Base-by-base conservation (phyloP, 2,329 filamentous ascomycete species). In the Aspergillus sp. region DNA sequence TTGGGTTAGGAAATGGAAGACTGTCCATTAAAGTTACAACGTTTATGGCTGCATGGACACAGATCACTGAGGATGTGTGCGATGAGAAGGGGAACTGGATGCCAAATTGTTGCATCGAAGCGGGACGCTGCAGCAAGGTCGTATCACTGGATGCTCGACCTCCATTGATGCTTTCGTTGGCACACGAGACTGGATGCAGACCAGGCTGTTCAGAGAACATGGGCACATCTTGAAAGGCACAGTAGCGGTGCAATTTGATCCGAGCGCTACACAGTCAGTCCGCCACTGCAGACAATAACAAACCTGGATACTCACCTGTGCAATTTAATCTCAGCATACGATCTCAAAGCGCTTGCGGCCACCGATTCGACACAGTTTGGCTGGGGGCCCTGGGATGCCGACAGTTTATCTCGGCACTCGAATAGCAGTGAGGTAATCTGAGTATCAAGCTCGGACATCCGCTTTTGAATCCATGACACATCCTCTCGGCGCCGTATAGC, bases 241-340 rank as follows among this genome's bases (percentile, higher is more conserved):
- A 64, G 36, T 71, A 68, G 15, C 71, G 66, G 54, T 73, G 69
- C 6, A 69, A 51, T 60, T 72, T 73, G 36, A 73, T 70, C 15
- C 68, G 64, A 17, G 71, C 70, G 30, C 70, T 73, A 27, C 11
- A 30, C 17, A 2, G 27, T 57, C 6, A 50, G 57, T 25, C 25
- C 32, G 11, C 5, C 4, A 2, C 1, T 32, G 25, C 44, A 13
- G 2, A 10, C 10, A 15, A 21, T 5, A 4, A 15, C 30, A 4
- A n/a, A 7, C 15, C 3, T 4, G 25, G 27, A 30, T 23, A 27
- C 48, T 19, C 60, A 66, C 66, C 61, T 66, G 39, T 65, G 63
- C 50, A 74, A 56, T 47, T 72, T 72, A 30, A 73, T 71, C 41
- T 70, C 67, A 1, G 70, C 64, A 57, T 71, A 70, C 8, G 58